These are phyloP conservation scores for Paspalum notatum DNA, from an alignment of 176 grass and related monocot species.

Conservation along the genomic window DNA sequence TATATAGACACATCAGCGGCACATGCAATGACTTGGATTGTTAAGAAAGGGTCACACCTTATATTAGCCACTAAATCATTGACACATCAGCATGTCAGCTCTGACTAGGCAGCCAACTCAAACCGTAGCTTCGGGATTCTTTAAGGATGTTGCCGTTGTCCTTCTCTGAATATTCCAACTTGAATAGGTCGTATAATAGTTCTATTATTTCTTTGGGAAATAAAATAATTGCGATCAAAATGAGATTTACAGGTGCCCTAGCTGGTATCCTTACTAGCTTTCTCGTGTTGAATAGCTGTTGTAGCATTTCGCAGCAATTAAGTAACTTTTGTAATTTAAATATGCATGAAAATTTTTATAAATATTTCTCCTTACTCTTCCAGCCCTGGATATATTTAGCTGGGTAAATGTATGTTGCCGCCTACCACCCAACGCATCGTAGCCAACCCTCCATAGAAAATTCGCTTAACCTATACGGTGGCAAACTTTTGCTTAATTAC, in stretches of 20 bases:
- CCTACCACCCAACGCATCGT: too few relatives aligned
- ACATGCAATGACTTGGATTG: conserved; percentile 23
- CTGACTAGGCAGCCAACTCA: not conserved
- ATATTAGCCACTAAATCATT: conserved; percentile 19
- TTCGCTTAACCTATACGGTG: too few relatives aligned
- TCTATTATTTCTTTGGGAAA: not conserved
- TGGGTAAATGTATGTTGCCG: too few relatives aligned
- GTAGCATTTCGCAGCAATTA: not conserved
- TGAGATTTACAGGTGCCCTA: not conserved
- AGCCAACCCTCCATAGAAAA: too few relatives aligned
- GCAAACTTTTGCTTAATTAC: too few relatives aligned
- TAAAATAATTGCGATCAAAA: not conserved
- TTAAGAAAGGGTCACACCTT: not conserved
- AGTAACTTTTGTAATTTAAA: too few relatives aligned
- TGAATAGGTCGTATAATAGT: not conserved
- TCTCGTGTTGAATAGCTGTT: not conserved
- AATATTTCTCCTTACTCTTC: too few relatives aligned
- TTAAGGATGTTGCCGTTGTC: not conserved
- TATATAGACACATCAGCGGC: conserved; percentile 44
- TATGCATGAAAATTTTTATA: too few relatives aligned
- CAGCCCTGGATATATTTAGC: too few relatives aligned
- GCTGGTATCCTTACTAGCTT: not conserved
- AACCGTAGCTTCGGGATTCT: not conserved
- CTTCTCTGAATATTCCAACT: not conserved
- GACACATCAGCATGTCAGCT: conserved; percentile 25